Conservation (phyloP, 495 filamentous ascomycete species). For the Sporormia fimetaria region DNA sequence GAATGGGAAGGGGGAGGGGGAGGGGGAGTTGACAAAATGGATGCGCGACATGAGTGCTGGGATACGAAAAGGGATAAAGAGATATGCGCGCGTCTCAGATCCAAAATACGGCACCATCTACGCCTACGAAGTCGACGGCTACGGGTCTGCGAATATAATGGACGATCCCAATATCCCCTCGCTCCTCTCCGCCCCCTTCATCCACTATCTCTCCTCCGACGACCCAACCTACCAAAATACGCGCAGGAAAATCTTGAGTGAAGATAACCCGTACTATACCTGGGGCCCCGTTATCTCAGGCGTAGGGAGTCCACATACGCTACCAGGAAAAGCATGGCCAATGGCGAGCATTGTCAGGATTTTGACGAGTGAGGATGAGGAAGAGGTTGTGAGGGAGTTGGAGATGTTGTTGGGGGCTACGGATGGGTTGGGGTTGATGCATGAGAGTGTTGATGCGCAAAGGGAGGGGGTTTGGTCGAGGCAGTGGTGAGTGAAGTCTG, state of each 20-base stretch:
- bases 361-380: constrained; percentile 43
- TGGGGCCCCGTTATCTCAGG: constrained; percentile 41
- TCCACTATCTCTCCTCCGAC: constrained; percentile 36
- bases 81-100: constrained; percentile 40
- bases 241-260: constrained; percentile 39
- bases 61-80: constrained; percentile 41
- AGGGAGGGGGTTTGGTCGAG: constrained; percentile 44
- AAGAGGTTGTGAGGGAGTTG: constrained; percentile 39
- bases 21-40: constrained; percentile 35
- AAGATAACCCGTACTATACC: constrained; percentile 48
- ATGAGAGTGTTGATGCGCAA: constrained; percentile 48
- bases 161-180: constrained; percentile 54
- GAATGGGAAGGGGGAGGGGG: too few species aligned
- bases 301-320: constrained; percentile 45
- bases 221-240: constrained; percentile 45
- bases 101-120: constrained; percentile 20
- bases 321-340: constrained; percentile 48
- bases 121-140: constrained; percentile 39
- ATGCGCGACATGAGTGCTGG: constrained; percentile 43
- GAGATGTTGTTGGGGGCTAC: constrained; percentile 42
- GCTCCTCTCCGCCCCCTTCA: constrained; percentile 43
- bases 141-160: constrained; percentile 43
- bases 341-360: constrained; percentile 47
- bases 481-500: constrained; percentile 41
- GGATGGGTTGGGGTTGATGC: constrained; percentile 46